These are phyloP conservation scores for Epichloe elymi DNA, from an alignment of 2,329 filamentous ascomycete genomes.

Conservation along the genomic window DNA sequence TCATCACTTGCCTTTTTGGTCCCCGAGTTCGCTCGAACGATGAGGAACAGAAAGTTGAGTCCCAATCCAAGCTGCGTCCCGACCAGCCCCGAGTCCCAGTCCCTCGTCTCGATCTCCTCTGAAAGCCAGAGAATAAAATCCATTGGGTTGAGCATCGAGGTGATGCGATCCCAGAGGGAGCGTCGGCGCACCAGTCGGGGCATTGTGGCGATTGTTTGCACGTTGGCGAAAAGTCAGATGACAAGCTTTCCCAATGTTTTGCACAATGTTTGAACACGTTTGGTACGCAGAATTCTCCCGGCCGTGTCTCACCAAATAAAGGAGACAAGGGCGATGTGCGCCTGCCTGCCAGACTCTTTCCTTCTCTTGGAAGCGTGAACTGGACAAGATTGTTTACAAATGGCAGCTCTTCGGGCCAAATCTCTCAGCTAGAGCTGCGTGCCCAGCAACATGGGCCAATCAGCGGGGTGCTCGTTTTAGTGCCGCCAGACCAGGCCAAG, in stretches of 20 bases:
- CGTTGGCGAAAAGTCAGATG: neutral
- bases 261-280: neutral
- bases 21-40: slow-evolving; percentile 68
- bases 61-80: slow-evolving; percentile 62
- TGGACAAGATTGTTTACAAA: slow-evolving; percentile 13
- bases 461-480: neutral
- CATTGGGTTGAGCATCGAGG: slow-evolving; percentile 68
- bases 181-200: slow-evolving; percentile 72
- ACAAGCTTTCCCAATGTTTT: neutral
- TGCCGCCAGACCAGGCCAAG: neutral
- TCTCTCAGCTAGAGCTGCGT: neutral
- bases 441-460: neutral
- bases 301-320: neutral
- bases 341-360: neutral
- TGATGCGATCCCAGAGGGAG: slow-evolving; percentile 69
- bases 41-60: slow-evolving; percentile 67
- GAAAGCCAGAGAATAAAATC: slow-evolving; percentile 86
- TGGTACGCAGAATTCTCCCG: neutral
- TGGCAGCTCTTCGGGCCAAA: neutral
- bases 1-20: slow-evolving; percentile 50
- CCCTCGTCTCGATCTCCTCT: slow-evolving; percentile 81
- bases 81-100: slow-evolving; percentile 75
- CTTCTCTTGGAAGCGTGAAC: neutral
- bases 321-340: neutral
- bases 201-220: slow-evolving; percentile 25